Evolutionary conservation across 2,329 filamentous ascomycete species (phyloP), one percentile per base, ranked within the genome.

Genomic region (Paracamarosporium sp.): DNA sequence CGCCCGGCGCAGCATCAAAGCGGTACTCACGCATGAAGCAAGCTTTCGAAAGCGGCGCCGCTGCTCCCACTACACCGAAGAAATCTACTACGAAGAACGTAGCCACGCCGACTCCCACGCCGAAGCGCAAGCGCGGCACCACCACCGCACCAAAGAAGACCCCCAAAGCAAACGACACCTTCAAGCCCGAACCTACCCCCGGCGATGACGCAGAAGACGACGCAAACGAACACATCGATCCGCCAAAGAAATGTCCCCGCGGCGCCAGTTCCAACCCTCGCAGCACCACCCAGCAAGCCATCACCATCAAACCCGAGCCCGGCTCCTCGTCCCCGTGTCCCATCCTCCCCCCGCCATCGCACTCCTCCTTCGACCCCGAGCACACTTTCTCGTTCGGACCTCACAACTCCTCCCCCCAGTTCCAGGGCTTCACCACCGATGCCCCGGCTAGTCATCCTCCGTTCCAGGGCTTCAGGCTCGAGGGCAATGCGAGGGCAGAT

Each of bases 21-120:
- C 72, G 73, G 13, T 76, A 69, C 36, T 66, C 64, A 0, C 68
- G 74, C 13, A 66, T 76, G 54, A 76, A 75, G 55, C 54, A 65
- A 24, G 64, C 66, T 1, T 70, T 71, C 20, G 70, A 75, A 41
- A 56, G 57, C n/a, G 28, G 6, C 25, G 8, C 28, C 2, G 11
- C 27, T n/a, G 8, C 30, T 12, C 61, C 64, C 3, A 17, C 41
- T 6, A 53, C 48, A 15, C 45, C 44, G 38, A 46, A 43, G 25
- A 53, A 55, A 8, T 24, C 60, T 11, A 60, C 53, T 17, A 24
- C 28, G 6, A 47, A 8, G 27, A 7, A n/a, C 7, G 53, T 41
- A 5, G 33, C 53, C 6, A 57, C 51, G 5, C 24, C 52, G 2
- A 59, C 30, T 0, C 50, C 55, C 8, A 52, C 51, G 12, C 50